Evolutionary conservation across 2,329 filamentous ascomycete genomes (phyloP), one percentile per base, ranked within the genome.

Genomic region (Fusarium odoratissimum): DNA sequence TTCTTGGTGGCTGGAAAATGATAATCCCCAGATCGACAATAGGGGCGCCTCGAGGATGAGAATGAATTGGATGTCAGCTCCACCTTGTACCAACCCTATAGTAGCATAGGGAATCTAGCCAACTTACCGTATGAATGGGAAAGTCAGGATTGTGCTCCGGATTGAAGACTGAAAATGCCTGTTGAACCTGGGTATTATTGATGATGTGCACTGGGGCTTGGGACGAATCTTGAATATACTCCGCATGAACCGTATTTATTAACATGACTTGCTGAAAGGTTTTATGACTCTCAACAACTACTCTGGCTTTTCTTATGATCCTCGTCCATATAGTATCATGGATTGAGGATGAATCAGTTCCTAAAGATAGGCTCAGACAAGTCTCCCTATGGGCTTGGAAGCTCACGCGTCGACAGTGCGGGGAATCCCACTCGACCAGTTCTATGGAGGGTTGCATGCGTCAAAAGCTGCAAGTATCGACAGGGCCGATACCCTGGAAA

Each of bases 361-460:
- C 40, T 13, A 35, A 33, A 21, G 17, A 28, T 48, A 35, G 21
- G 16, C 30, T 25, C 23, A 33, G 23, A 28, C 25, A 40, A 41
- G 23, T 38, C 42, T 63, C 21, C 33, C n/a, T 30, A 12, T 10
- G 42, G 49, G 25, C 28, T 52, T 49, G 28, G 40, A 51, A 48
- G 40, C 66, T 49, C 57, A 57, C 23, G 17, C 28, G 35, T 45
- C 38, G 42, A 44, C 42, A 56, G 38, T 63, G 65, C 35, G 66
- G 66, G 66, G 64, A 69, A 69, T 25, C 51, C 51, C 21, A 35
- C 49, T 69, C 57, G 40, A 44, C 30, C 12, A 28, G 23, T 31
- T n/a, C n/a, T 37, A 49, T 21, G 56, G 45, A 58, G 58, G 65
- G 66, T 69, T 69, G 14, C 64, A 58, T 64, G 58, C 60, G 23